These are phyloP conservation scores for Phytopythium aichiense DNA, from an alignment of 352 stramenopile species.

Conservation along the genomic window DNA sequence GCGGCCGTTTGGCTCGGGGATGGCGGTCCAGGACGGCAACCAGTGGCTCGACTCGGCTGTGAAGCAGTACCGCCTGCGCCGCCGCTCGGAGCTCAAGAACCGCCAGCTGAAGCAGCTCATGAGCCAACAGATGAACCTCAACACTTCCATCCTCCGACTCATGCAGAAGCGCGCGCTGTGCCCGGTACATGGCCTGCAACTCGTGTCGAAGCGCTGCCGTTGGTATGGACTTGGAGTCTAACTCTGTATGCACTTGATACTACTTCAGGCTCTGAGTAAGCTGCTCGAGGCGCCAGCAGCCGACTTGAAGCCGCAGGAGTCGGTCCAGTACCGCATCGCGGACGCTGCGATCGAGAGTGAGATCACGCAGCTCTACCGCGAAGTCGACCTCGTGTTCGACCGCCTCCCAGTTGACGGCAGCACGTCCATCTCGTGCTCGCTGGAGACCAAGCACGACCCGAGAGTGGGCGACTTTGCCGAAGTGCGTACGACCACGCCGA, in stretches of 20 bases:
- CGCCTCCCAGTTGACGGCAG: neutral
- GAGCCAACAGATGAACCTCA: constrained; percentile 7
- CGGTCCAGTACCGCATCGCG: constrained; percentile 1
- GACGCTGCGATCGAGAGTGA: constrained; percentile 8
- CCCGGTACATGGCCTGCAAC: neutral
- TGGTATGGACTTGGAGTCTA: neutral
- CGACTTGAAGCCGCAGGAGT: neutral
- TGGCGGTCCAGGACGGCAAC: neutral
- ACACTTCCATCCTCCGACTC: constrained; percentile 10
- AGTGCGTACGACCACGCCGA: constrained; percentile 5
- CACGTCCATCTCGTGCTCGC: constrained; percentile 5
- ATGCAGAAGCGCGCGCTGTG: constrained; percentile 16
- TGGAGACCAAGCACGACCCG: constrained; percentile 4
- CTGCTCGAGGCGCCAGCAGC: neutral
- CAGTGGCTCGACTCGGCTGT: constrained; percentile 13
- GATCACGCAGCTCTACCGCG: constrained; percentile 7
- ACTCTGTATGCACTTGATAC: neutral
- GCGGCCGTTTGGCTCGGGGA: neutral
- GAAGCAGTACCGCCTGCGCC: constrained; percentile 7
- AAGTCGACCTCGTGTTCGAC: constrained; percentile 8
- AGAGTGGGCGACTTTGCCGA: neutral
- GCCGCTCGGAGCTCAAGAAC: constrained; percentile 18
- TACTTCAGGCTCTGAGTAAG: neutral
- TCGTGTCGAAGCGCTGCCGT: neutral
- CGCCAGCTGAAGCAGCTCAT: constrained; percentile 14